Base-by-base conservation (phyloP, 305 asterid genomes). In the Fraxinus ornus region DNA sequence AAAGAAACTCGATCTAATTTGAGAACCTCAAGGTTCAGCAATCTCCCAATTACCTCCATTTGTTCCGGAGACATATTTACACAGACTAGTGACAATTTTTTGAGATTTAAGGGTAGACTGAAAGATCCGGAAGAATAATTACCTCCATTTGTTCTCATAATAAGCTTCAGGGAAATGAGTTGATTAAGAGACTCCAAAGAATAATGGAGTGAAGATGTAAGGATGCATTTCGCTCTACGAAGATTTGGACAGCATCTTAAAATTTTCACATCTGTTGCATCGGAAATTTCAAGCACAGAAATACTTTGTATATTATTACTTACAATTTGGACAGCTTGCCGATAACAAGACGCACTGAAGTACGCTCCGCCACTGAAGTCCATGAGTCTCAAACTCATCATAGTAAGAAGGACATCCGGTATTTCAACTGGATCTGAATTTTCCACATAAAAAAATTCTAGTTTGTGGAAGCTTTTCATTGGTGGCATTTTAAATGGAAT, bases 41-140 rank as follows among this genome's bases (percentile, higher is more conserved):
- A 57, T 57, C 28, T 19, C 3, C 24, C 28, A 57, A 57, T 5
- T 5, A 57, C 5, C 28, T 19, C 28, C 28, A 60, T 6, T 19
- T 21, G 32, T 0, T 7, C 0, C 1, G 1, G 15, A 19, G 15
- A 60, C 0, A 22, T 7, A 0, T 2, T 0, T 7, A 2, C 4
- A 1, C 0, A 0, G 21, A 7, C 1, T 60, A 60, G 71, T 7
- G 79, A 74, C 76, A 78, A 62, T 17, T 79, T 73, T 70, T 62
- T 78, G 2, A 83, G 76, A 78, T 72, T 32, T 37, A 15, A 13
- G 21, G 84, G 78, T n/a, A 78, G 30, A 33, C 4, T 84, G 41
- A 80, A 10, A 2, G 4, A 32, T 3, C 35, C 5, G 35, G 5
- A 4, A 4, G 35, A 0, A 32, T 32, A 0, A 32, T 32, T n/a